Conservation (phyloP, 2,329 filamentous ascomycete genomes). For the Paracoccidioides brasiliensis region DNA sequence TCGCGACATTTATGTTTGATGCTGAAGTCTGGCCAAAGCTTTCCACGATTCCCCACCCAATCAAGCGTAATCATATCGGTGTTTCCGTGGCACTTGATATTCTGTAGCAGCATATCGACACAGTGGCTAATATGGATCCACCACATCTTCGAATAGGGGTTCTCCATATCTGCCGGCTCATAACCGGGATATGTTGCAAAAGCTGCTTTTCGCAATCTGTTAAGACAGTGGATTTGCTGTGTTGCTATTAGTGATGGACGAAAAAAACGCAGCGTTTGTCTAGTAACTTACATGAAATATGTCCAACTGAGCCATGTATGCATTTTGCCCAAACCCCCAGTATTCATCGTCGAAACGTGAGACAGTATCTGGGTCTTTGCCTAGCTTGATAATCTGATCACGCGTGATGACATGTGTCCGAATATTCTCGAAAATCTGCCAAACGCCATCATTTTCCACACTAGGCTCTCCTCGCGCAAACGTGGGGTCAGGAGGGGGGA, state of each 20-base stretch:
- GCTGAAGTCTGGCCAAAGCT: constrained; percentile 22
- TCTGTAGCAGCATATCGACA: constrained; percentile 24
- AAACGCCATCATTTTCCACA: constrained; percentile 16
- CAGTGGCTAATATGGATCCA: constrained; percentile 24
- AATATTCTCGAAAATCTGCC: constrained; percentile 20
- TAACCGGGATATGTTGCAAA: constrained; percentile 11
- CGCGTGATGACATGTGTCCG: constrained; percentile 13
- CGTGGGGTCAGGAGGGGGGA: constrained; percentile 13
- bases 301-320: constrained; percentile 25
- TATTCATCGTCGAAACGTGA: constrained; percentile 12
- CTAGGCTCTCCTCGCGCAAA: constrained; percentile 21
- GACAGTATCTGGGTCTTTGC: constrained; percentile 19
- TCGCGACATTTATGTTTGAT: constrained; percentile 22
- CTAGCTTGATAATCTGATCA: constrained; percentile 16
- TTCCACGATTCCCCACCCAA: constrained; percentile 20
- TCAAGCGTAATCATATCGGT: constrained; percentile 22
- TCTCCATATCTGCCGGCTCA: constrained; percentile 6
- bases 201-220: constrained; percentile 19
- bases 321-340: constrained; percentile 20
- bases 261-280: too few species aligned
- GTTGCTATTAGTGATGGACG: neutral
- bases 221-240: constrained; percentile 24
- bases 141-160: constrained; percentile 2
- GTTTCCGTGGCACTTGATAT: constrained; percentile 21
- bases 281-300: constrained; percentile 23